Evolutionary conservation across 768 basidiomycete species (phyloP), one percentile per base, ranked within the genome.

Genomic region (Kwoniella botswanensis): DNA sequence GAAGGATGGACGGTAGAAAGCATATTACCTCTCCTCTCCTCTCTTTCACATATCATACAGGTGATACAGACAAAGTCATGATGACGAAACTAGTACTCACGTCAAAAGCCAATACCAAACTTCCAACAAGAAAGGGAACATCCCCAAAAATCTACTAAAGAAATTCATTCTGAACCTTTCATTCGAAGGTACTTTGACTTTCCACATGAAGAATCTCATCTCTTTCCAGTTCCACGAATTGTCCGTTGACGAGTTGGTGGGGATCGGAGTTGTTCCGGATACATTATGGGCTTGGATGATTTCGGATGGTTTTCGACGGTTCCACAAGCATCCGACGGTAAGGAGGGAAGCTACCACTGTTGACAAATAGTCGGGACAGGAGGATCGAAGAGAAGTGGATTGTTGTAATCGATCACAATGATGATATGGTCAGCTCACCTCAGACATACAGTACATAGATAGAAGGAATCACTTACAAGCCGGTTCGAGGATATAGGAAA

Each of bases 31-130:
- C 35, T 35, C 35, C 3, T 35, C 35, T 35, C 35, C 6, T 35
- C 35, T 35, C 35, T 35, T 35, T 35, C 35, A 50, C 3, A 50
- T 50, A 11, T 50, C 46, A 50, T 50, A 50, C 13, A 50, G 46
- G 46, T 50, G 12, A 50, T 50, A 13, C 46, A 50, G 12, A 15
- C 12, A 50, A 11, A 12, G 7, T 15, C n/a, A 29, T 29, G 57
- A 26, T 15, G 57, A 59, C 24, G 57, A 41, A n/a, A 41, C 7
- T 2, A 56, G 5, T 2, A 71, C 78, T 71, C 66, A 79, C 78
- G 78, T 79, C 41, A 79, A 65, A 24, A 79, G 65, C 78, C 78
- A 79, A 58, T 79, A 79, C 78, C 78, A 79, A 13, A 79, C 76
- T 29, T 79, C 78, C 73, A 79, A 44, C 63, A 79, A 65, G 70